Evolutionary conservation across 257 asterid genomes (phyloP).

Genomic region (Linderniella brevidens): DNA sequence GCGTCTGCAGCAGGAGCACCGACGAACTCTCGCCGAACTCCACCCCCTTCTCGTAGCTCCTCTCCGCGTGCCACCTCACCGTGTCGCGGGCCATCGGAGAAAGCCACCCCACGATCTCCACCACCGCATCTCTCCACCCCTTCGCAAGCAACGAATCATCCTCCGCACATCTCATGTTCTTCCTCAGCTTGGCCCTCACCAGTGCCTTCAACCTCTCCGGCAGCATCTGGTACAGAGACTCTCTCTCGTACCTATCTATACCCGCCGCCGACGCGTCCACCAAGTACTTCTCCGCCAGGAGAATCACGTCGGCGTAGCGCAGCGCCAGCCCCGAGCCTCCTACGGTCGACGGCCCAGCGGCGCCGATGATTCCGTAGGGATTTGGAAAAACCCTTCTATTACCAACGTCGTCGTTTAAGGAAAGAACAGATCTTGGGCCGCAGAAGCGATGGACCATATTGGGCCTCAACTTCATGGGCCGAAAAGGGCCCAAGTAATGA

Average conservation of each 20-base stretch:
- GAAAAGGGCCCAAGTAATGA: too few relatives aligned
- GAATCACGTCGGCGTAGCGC: conserved; percentile 54
- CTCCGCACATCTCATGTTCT: conserved; percentile 29
- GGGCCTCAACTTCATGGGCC: conserved; percentile 18
- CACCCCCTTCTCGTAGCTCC: conserved; percentile 41
- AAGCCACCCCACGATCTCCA: conserved; percentile 61
- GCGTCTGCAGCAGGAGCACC: conserved; percentile 41
- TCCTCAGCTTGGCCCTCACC: conserved; percentile 49
- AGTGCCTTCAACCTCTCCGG: conserved; percentile 45
- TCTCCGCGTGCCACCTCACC: conserved; percentile 58
- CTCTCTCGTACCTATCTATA: conserved; percentile 23
- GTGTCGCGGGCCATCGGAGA: conserved; percentile 67
- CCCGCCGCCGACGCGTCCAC: conserved; percentile 15
- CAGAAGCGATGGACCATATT: conserved; percentile 30
- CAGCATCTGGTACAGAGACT: conserved; percentile 45
- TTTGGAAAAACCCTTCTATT: not conserved
- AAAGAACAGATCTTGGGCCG: conserved; percentile 26
- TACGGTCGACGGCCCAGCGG: conserved; percentile 47
- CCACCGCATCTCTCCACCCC: conserved; percentile 70
- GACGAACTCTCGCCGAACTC: conserved; percentile 34
- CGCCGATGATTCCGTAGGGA: conserved; percentile 31
- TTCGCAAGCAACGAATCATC: conserved; percentile 36
- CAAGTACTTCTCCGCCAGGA: conserved; percentile 35
- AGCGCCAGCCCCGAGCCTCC: conserved; percentile 71
- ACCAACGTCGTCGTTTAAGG: conserved; percentile 12